Conservation (phyloP, 192 early-diverging fungal genomes). For the Cetraspora pellucida region DNA sequence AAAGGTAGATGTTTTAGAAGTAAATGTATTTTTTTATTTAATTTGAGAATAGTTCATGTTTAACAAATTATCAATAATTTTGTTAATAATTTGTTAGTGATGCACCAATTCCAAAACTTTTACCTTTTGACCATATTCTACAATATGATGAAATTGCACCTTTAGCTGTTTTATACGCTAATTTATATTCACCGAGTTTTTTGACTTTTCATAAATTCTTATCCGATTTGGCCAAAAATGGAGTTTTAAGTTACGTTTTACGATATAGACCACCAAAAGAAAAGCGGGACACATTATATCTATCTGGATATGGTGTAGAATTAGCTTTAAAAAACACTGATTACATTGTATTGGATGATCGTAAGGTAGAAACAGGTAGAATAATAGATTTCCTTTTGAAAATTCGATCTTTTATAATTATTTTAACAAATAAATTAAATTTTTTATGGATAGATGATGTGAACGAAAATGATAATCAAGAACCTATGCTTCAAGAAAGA, state of each 20-base stretch:
- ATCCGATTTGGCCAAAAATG: conserved; percentile 47
- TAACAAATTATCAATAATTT: background rate
- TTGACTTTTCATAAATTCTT: conserved; percentile 59
- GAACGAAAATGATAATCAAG: conserved; percentile 10
- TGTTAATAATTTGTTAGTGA: background rate
- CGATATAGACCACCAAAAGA: conserved; percentile 52
- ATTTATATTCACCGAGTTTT: conserved; percentile 64
- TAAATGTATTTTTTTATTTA: conserved; percentile 30
- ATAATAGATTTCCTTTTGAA: background rate
- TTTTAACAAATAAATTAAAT: conserved; percentile 25
- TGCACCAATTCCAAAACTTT: conserved; percentile 32
- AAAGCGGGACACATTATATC: conserved; percentile 42
- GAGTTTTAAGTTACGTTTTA: conserved; percentile 64
- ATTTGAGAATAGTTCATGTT: background rate
- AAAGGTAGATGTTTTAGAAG: background rate
- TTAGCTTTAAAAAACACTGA: conserved; percentile 95
- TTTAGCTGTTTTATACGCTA: conserved; percentile 76
- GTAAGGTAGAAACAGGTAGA: conserved; percentile 56
- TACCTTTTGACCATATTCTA: conserved; percentile 69
- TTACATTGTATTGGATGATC: conserved; percentile 95
- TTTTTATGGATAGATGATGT: background rate
- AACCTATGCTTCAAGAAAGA: background rate
- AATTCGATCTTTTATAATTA: background rate
- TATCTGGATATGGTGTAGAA: conserved; percentile 93
- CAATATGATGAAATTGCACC: conserved; percentile 2